Evolutionary conservation across 768 basidiomycete species (phyloP), one percentile per base, ranked within the genome.

Genomic region (Tephrocybe sp.): DNA sequence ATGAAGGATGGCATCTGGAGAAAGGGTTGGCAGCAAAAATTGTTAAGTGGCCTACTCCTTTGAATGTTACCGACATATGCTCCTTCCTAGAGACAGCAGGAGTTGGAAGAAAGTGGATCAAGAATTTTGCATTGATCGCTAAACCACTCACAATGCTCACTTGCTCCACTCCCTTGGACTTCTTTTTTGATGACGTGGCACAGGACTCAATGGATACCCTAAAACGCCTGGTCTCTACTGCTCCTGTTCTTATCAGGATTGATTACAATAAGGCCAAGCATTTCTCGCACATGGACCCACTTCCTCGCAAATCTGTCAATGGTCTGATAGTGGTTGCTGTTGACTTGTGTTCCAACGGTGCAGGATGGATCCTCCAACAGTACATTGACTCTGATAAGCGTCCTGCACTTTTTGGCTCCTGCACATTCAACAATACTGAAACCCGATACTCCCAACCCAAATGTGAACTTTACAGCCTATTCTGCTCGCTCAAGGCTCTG

Each of bases 311-410:
- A 0, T 56, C 53, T 1, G 59, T 64, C 12, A 51, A 67, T 9
- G 54, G 57, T 4, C 53, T 66, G 2, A 61, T 71, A 1, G 39
- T 76, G 0, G 63, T n/a, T n/a, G n/a, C 66, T 2, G 68, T 74
- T 0, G 72, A 77, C 51, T 66, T 68, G 0, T 67, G 60, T 2
- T 42, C 42, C 1, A 61, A 64, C 9, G 71, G 67, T 0, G 61
- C 75, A 0, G 72, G 73, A 1, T 75, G 65, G 54, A 61, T 69
- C 8, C 40, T 74, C 0, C 68, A 60, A 3, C 75, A 77, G 44
- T 40, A 63, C 0, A 46, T 45, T 1, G 55, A 65, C 0, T 23
- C 53, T 3, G 54, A 60, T 3, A 57, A 61, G 21, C 48, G 56
- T 7, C 69, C 64, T 0, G 59, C 65, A 1, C 36, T 65, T 0